These are phyloP conservation scores for Tuber indicum DNA, from an alignment of 495 filamentous ascomycete species.

Conservation along the genomic window DNA sequence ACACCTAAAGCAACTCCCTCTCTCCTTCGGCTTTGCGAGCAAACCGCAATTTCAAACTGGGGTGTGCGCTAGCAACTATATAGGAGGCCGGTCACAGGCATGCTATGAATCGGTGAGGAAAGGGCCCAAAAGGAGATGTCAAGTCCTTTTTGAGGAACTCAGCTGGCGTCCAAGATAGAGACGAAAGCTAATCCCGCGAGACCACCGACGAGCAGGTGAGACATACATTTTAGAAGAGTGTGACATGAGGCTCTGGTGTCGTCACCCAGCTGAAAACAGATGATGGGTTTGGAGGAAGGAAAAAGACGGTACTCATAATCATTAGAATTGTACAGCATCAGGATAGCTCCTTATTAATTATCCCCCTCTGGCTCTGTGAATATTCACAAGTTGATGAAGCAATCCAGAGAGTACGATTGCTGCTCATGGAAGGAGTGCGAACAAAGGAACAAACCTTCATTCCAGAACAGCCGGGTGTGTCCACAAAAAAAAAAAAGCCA, in stretches of 20 bases:
- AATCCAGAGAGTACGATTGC: not conserved
- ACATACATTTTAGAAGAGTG: not conserved
- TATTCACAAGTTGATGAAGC: not conserved
- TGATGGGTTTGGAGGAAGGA: not conserved
- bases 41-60: not conserved
- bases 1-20: not conserved
- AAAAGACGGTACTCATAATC: not conserved
- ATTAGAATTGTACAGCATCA: not conserved
- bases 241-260: constrained; percentile 1
- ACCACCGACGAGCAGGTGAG: not conserved
- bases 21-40: not conserved
- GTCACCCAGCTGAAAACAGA: not conserved
- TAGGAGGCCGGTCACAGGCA: not conserved
- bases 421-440: not conserved
- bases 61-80: not conserved
- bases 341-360: not conserved
- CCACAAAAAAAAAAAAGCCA: not conserved
- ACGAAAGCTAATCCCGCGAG: not conserved
- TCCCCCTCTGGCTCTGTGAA: not conserved
- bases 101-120: not conserved
- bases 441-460: not conserved
- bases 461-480: not conserved
- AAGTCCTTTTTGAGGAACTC: not conserved
- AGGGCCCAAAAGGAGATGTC: not conserved
- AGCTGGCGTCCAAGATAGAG: not conserved